Evolutionary conservation across 1,139 yeast genomes (phyloP).

Genomic region (Candida glucosophila): DNA sequence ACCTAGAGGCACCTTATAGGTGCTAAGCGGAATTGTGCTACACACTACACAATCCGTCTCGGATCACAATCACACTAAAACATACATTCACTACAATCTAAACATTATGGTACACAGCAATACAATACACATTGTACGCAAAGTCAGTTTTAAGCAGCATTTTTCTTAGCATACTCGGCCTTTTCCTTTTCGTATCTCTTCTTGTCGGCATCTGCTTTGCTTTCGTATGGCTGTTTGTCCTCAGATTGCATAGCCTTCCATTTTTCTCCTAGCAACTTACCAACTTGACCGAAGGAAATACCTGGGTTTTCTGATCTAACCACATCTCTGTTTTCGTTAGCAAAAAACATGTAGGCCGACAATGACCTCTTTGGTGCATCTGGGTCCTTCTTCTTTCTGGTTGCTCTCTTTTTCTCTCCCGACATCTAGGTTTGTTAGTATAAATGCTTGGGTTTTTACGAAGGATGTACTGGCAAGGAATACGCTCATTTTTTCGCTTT

Average conservation of each 20-base stretch:
- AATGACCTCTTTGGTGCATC: constrained; percentile 98
- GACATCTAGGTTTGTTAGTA: constrained; percentile 7
- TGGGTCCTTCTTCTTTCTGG: constrained; percentile 71
- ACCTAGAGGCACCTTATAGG: too few relatives aligned
- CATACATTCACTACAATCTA: neutral
- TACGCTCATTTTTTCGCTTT: too few relatives aligned
- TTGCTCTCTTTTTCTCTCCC: constrained; percentile 37
- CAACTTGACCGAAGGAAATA: constrained; percentile 85
- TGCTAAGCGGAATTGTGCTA: too few relatives aligned
- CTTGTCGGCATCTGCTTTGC: constrained; percentile 91
- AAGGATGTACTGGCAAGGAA: too few relatives aligned
- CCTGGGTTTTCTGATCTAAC: constrained; percentile 95
- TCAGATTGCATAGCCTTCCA: constrained; percentile 86
- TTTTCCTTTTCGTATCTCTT: constrained; percentile 95
- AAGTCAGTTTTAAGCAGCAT: constrained; percentile 5
- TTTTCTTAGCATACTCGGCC: constrained; percentile 68
- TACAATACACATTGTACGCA: too few relatives aligned
- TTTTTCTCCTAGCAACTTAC: constrained; percentile 85
- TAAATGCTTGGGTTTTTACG: too few relatives aligned
- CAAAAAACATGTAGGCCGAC: constrained; percentile 98
- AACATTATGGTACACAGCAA: too few relatives aligned
- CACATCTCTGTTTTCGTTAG: constrained; percentile 92
- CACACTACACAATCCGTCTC: too few relatives aligned
- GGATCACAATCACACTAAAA: neutral
- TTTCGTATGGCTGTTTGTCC: constrained; percentile 83